A percentile compares a stretch with the other conserved stretches of the same genome.
Evolutionary conservation across 305 asterid species (phyloP).

Genomic region (Ajuga reptans): DNA sequence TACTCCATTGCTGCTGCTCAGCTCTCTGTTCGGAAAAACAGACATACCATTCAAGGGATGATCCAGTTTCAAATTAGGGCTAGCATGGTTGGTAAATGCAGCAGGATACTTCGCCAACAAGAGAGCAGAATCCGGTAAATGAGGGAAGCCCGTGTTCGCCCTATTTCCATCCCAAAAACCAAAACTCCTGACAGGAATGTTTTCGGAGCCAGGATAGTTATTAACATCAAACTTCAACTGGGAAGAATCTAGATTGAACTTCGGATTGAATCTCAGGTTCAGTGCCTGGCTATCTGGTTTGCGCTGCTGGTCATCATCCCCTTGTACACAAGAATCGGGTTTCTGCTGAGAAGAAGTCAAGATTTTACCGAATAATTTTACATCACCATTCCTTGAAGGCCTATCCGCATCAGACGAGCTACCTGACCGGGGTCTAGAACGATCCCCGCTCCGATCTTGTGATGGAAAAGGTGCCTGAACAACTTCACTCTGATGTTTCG

Average conservation of each 20-base stretch:
- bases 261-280: conserved; percentile 33
- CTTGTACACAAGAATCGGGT: conserved; percentile 30
- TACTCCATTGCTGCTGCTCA: conserved; percentile 34
- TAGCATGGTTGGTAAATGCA: conserved; percentile 48
- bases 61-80: conserved; percentile 43
- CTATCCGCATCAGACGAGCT: conserved; percentile 52
- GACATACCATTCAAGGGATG: conserved; percentile 43
- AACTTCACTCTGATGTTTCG: conserved; percentile 30
- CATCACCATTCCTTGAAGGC: conserved; percentile 65
- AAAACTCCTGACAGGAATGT: conserved; percentile 37
- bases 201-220: conserved; percentile 41
- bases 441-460: conserved; percentile 32
- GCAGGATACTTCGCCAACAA: conserved; percentile 72
- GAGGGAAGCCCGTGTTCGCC: conserved; percentile 42
- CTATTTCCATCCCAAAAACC: conserved; percentile 54
- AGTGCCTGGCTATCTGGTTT: conserved; percentile 33
- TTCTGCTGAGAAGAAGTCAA: conserved; percentile 52
- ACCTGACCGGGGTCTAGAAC: conserved; percentile 30
- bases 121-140: conserved; percentile 56
- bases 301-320: conserved; percentile 29
- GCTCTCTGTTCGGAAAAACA: conserved; percentile 39
- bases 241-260: conserved; percentile 39
- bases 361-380: conserved; percentile 88
- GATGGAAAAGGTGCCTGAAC: conserved; percentile 32
- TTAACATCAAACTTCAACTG: conserved; percentile 36